A percentile compares a stretch with the other conserved stretches of the same genome.
phyloP scores from a whole-genome alignment of 78 protist species.

The Dictyostelium firmibasis region DNA sequence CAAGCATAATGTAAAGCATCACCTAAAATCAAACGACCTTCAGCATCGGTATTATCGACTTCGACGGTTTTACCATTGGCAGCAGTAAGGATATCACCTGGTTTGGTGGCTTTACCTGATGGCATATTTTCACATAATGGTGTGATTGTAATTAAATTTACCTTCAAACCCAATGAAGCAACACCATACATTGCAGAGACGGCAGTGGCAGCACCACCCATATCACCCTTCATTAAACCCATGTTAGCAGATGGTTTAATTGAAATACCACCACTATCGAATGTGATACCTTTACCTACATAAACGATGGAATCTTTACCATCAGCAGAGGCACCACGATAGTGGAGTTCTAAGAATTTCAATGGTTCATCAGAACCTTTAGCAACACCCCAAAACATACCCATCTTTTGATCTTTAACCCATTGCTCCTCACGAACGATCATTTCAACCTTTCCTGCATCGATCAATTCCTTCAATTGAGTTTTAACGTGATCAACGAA shows the following conservation, averaged over 20 bases:
- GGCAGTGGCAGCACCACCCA: slow-evolving; percentile 93
- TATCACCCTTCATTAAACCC: slow-evolving; percentile 91
- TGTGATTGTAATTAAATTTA: slow-evolving; percentile 31
- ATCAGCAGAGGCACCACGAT: slow-evolving; percentile 22
- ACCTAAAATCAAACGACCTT: slow-evolving; percentile 91
- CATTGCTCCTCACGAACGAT: slow-evolving; percentile 65
- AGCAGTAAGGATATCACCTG: slow-evolving; percentile 84
- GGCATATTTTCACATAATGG: slow-evolving; percentile 91
- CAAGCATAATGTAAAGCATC: slow-evolving; percentile 90
- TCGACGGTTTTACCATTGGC: slow-evolving; percentile 84
- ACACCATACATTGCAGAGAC: slow-evolving; percentile 74
- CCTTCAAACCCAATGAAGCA: slow-evolving; percentile 17
- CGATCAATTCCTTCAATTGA: slow-evolving; percentile 10
- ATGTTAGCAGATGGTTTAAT: slow-evolving; percentile 88
- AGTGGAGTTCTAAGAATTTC: slow-evolving; percentile 66
- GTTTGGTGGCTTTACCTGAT: slow-evolving; percentile 78
- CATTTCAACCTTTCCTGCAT: slow-evolving; percentile 44
- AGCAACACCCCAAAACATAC: slow-evolving; percentile 76
- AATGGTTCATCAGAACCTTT: slow-evolving; percentile 54
- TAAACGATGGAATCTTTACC: slow-evolving; percentile 23
- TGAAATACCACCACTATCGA: slow-evolving; percentile 89
- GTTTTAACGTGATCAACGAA: slow-evolving; percentile 37
- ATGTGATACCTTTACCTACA: slow-evolving; percentile 93
- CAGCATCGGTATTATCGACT: slow-evolving; percentile 97
- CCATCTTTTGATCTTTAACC: slow-evolving; percentile 81